phyloP scores from a whole-genome alignment of 345 rosid species.

The Balakata baccata region DNA sequence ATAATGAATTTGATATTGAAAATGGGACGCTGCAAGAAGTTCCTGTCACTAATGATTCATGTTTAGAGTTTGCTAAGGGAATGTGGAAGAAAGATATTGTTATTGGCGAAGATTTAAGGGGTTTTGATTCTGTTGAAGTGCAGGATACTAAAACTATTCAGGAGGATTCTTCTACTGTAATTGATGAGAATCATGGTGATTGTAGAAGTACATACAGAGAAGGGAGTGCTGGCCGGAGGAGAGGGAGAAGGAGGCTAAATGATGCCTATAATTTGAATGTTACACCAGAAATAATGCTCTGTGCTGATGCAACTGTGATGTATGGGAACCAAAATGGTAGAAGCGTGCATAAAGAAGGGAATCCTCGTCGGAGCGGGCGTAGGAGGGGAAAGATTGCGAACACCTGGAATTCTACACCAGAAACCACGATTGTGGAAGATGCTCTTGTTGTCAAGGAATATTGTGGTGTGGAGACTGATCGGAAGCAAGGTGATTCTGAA shows the following conservation, averaged over 20 bases:
- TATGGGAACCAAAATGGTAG: conserved; percentile 3
- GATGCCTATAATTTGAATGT: conserved; percentile 24
- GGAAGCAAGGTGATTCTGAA: conserved; percentile 32
- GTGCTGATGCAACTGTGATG: conserved; percentile 25
- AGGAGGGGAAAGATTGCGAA: conserved; percentile 19
- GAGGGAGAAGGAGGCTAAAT: conserved; percentile 46
- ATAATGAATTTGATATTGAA: conserved; percentile 23
- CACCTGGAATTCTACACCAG: conserved; percentile 9
- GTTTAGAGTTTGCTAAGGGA: conserved; percentile 31
- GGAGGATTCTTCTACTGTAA: conserved; percentile 24
- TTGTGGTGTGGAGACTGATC: conserved; percentile 16
- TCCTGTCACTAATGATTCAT: conserved; percentile 37
- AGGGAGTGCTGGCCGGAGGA: conserved; percentile 29
- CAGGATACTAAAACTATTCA: conserved; percentile 25
- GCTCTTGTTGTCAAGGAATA: conserved; percentile 16
- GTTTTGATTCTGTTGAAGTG: conserved; percentile 28
- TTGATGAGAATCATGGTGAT: conserved; percentile 35
- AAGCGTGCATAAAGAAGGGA: neutral
- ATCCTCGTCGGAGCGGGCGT: conserved; percentile 14
- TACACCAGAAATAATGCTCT: conserved; percentile 33
- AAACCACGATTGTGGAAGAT: neutral
- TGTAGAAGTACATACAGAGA: conserved; percentile 27
- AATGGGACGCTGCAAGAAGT: conserved; percentile 43
- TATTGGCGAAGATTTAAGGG: conserved; percentile 19
- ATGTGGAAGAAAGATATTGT: conserved; percentile 29